Base-by-base conservation (phyloP, 2,329 filamentous ascomycete genomes). In the Alternaria arbusti region DNA sequence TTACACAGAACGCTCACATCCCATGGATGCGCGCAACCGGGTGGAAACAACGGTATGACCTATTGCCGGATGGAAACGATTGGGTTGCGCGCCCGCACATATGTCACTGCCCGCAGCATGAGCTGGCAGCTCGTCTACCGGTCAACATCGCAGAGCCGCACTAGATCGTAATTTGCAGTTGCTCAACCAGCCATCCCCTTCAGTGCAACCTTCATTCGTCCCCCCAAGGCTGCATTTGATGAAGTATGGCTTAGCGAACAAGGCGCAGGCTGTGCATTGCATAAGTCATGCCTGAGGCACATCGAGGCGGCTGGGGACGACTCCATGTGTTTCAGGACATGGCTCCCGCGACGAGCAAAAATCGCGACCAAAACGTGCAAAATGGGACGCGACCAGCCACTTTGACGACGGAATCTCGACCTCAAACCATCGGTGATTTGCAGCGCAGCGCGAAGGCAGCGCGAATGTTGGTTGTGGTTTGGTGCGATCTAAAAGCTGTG, bases 61-160 rank as follows among this genome's bases (percentile, higher is more conserved):
- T 70, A 68, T 25, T 61, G 57, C 59, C 51, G 56, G 59, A 59
- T 30, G 62, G 32, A 71, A 76, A 75, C 72, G 61, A 78, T 74
- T 78, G 75, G 76, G 69, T 73, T 73, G 69, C 71, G 72, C 73
- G 63, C 65, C 30, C 49, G 61, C 57, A 30, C 50, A 52, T 30
- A 68, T 67, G 68, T 57, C 70, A 68, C 65, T 30, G 55, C 54
- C 56, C 60, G 64, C 58, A 63, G 60, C 54, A 61, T 65, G 69
- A 60, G 61, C 63, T 67, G 70, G 67, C 67, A 70, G 51, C 49
- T 45, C 50, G 28, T 52, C 60, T 64, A 74, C 74, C 74, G 75
- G 74, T 76, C 70, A 76, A 69, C 68, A 69, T 69, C 70, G 69
- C 71, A 77, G 75, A 79, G 74, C 74, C 76, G 73, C 76, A 76